Percentiles rank a stretch among this genome's conserved stretches.
Conservation (phyloP, 2,329 filamentous ascomycete species). For the Orbilia brochopaga region DNA sequence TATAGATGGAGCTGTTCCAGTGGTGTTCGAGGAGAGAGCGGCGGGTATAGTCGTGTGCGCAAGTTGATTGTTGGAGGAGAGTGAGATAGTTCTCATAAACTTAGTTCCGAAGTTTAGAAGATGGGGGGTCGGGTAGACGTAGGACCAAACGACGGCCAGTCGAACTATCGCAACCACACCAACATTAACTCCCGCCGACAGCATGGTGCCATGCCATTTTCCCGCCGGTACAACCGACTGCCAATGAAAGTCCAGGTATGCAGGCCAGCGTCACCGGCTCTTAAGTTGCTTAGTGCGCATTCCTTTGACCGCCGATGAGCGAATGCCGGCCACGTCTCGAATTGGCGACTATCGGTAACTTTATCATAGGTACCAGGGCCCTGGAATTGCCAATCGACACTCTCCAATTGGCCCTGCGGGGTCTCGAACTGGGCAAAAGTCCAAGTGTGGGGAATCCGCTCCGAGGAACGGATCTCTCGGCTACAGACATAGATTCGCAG, state of each 20-base stretch:
- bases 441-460: conserved; percentile 29
- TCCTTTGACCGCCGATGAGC: conserved; percentile 6
- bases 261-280: conserved; percentile 18
- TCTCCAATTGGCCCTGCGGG: conserved; percentile 30
- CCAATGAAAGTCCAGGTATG: conserved; percentile 16
- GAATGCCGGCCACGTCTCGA: conserved; percentile 30
- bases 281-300: conserved; percentile 21
- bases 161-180: neutral
- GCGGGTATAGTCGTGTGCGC: conserved; percentile 35
- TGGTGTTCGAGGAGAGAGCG: neutral
- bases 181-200: conserved; percentile 16
- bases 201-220: conserved; percentile 44
- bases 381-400: conserved; percentile 29
- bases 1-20: neutral
- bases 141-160: neutral
- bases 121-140: neutral
- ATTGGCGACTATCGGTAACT: conserved; percentile 23
- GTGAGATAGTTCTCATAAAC: neutral
- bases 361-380: conserved; percentile 20
- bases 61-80: neutral
- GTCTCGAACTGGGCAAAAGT: neutral
- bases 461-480: conserved; percentile 8
- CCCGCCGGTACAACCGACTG: conserved; percentile 13
- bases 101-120: neutral
- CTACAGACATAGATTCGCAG: conserved; percentile 30